These are phyloP conservation scores for Phytophthora uliginosa DNA, from an alignment of 352 stramenopile species.

Conservation along the genomic window DNA sequence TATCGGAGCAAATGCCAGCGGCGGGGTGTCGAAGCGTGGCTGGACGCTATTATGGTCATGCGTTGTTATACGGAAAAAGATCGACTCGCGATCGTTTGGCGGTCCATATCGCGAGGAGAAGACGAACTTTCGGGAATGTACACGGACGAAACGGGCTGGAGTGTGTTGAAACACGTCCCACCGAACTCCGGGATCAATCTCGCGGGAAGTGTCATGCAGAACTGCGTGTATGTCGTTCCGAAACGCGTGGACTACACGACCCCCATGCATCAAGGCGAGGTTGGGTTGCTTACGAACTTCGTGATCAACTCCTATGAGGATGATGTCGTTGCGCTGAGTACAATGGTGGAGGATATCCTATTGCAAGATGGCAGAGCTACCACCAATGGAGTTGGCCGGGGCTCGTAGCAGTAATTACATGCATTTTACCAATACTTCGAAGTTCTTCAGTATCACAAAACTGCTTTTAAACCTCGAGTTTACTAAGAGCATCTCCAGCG, in stretches of 20 bases:
- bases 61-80: conserved; percentile 50
- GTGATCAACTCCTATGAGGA: conserved; percentile 70
- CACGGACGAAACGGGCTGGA: conserved; percentile 77
- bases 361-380: conserved; percentile 39
- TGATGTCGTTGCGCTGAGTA: conserved; percentile 54
- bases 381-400: not conserved
- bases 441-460: no score
- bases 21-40: conserved; percentile 28
- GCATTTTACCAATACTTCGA: no score
- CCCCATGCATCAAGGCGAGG: conserved; percentile 29
- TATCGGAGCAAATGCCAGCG: conserved; percentile 41
- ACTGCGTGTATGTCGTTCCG: conserved; percentile 54
- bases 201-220: conserved; percentile 50
- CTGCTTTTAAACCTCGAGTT: no score
- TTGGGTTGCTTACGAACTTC: conserved; percentile 59
- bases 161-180: conserved; percentile 55
- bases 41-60: conserved; percentile 65
- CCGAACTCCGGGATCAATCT: conserved; percentile 27
- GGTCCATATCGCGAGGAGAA: conserved; percentile 45
- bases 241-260: conserved; percentile 34
- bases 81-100: conserved; percentile 67
- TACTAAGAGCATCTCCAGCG: no score
- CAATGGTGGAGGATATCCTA: conserved; percentile 64
- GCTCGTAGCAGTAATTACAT: not conserved
- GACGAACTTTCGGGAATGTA: conserved; percentile 54